Percentiles rank a stretch among this genome's conserved stretches.
phyloP scores from a whole-genome alignment of 305 asterid genomes.

The Coffea humblotiana region DNA sequence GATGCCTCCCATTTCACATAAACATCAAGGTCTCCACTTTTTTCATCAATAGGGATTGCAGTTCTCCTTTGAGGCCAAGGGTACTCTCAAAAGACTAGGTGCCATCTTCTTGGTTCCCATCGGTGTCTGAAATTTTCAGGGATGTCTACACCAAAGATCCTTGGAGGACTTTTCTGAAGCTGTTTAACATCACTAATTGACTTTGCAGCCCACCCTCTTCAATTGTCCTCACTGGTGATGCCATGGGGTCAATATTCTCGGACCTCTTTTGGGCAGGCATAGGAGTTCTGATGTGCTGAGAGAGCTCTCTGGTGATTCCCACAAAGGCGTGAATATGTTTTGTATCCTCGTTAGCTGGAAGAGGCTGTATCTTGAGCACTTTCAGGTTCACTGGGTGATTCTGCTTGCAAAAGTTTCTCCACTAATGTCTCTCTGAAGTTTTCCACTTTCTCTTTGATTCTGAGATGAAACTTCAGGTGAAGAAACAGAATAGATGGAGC shows the following conservation, averaged over 20 bases:
- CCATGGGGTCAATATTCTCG: constrained; percentile 14
- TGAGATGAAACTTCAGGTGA: constrained; percentile 35
- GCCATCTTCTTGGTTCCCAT: constrained; percentile 18
- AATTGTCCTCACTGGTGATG: not conserved
- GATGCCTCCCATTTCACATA: constrained; percentile 85
- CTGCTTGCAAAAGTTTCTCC: constrained; percentile 7
- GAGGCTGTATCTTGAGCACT: constrained; percentile 29
- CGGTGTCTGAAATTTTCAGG: constrained; percentile 23
- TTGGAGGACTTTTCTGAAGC: constrained; percentile 22
- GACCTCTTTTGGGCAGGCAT: constrained; percentile 26
- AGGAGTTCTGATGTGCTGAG: constrained; percentile 36
- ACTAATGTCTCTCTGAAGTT: not conserved
- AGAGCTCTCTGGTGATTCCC: constrained; percentile 55
- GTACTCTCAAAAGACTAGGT: constrained; percentile 17
- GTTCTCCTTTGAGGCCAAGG: constrained; percentile 41
- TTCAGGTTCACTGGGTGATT: constrained; percentile 22
- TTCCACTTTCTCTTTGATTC: constrained; percentile 10
- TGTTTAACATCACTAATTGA: constrained; percentile 14
- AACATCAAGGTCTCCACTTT: constrained; percentile 28
- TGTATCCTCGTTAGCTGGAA: constrained; percentile 51
- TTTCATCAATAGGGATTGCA: constrained; percentile 33
- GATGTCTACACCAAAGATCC: constrained; percentile 23
- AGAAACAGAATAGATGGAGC: constrained; percentile 16
- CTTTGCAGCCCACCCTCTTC: not conserved
- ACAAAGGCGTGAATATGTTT: constrained; percentile 66